Conservation (phyloP, 1,284 basidiomycete species). For the Kalmanozyma brasiliensis region DNA sequence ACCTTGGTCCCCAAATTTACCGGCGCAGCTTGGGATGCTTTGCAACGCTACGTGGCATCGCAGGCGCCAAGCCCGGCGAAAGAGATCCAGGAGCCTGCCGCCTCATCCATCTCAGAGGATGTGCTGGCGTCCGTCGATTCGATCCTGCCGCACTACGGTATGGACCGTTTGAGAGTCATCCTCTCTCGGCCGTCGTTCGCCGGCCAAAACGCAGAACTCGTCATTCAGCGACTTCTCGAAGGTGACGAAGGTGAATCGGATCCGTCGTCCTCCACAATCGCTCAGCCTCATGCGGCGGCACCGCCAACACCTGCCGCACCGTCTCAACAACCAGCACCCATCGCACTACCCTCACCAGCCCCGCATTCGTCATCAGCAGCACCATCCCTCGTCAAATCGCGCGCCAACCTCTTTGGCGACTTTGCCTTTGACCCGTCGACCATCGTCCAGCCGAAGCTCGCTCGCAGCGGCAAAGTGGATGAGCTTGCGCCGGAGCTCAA, state of each 20-base stretch:
- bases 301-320: not conserved
- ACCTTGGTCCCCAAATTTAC: constrained; percentile 29
- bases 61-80: not conserved
- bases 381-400: constrained; percentile 30
- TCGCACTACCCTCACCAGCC: not conserved
- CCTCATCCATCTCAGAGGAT: constrained; percentile 14
- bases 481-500: constrained; percentile 45
- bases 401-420: constrained; percentile 49
- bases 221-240: constrained; percentile 46
- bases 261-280: not conserved
- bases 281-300: not conserved
- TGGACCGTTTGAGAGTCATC: constrained; percentile 22
- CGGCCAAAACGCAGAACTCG: constrained; percentile 32
- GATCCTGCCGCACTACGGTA: constrained; percentile 42
- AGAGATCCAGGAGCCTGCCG: not conserved
- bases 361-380: constrained; percentile 6
- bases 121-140: constrained; percentile 38
- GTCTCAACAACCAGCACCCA: not conserved
- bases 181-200: constrained; percentile 36
- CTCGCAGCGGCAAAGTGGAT: constrained; percentile 18
- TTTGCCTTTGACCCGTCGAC: constrained; percentile 29
- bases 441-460: constrained; percentile 20
- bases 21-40: constrained; percentile 34
- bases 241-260: constrained; percentile 34
- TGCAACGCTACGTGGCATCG: constrained; percentile 18